Base-by-base conservation (phyloP, 345 rosid genomes). In the Mangifera indica region DNA sequence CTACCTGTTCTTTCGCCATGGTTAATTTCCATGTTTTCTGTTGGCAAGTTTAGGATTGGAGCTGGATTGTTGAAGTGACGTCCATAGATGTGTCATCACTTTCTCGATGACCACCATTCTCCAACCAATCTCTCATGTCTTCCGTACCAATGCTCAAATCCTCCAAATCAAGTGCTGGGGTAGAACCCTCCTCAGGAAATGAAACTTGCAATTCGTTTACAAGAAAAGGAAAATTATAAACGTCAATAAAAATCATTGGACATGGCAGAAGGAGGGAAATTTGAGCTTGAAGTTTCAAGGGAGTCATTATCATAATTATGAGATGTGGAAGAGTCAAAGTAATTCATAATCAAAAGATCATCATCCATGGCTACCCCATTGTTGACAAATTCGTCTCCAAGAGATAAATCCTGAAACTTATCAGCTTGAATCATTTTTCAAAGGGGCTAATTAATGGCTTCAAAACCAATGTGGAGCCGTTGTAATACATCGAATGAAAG, bases 31-130 rank as follows among this genome's bases (percentile, higher is more conserved):
- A 60, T 46, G 42, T 37, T 60, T 66, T 53, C 72, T 15, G 34
- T 24, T 18, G 81, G 78, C 7, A 74, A 29, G 25, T 12, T 60
- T 4, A 79, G 56, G 22, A n/a, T 10, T 25, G 60, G n/a, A n/a
- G 17, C 46, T 52, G 42, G 60, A 67, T 52, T 34, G 5, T 1
- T 32, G 71, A 52, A 15, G n/a, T 48, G 1, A 14, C 37, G 3
- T 64, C 21, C 20, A 45, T 22, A 20, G 52, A 21, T 17, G 45
- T 18, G 10, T 45, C 1, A 29, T 29, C 18, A 60, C 63, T 32
- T 29, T 64, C 21, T 1, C 4, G 37, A 34, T 34, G 37, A 34
- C 24, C 52, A 7, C 44, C 72, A 57, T 4, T 24, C 42, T 59
- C 64, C 12, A 69, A 57, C 72, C 62, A 69, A 7, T 25, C 64